Conservation (phyloP, 2,329 filamentous ascomycete genomes). For the Scopulariopsis brevicaulis region DNA sequence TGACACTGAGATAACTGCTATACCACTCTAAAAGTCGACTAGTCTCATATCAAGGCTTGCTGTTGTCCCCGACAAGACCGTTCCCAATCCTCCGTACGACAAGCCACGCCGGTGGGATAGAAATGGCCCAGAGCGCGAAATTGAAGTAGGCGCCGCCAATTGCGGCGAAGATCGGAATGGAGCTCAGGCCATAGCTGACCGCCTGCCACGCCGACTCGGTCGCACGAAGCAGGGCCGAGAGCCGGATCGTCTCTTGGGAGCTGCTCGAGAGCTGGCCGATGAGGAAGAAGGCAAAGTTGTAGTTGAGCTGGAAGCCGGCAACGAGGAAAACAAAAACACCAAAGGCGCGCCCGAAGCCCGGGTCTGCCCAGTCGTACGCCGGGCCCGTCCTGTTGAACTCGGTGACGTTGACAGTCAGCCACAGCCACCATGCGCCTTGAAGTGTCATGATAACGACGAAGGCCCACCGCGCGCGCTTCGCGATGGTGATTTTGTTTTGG, state of each 20-base stretch:
- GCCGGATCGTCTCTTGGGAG: slow-evolving; percentile 54
- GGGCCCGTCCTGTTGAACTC: slow-evolving; percentile 45
- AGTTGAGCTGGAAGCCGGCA: slow-evolving; percentile 60
- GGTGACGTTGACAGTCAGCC: slow-evolving; percentile 55
- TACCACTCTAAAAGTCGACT: background rate
- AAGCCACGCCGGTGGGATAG: slow-evolving; percentile 55
- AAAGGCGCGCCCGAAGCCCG: slow-evolving; percentile 56
- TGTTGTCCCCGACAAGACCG: background rate
- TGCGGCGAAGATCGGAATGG: slow-evolving; percentile 48
- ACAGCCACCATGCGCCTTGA: slow-evolving; percentile 63
- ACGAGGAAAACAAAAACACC: slow-evolving; percentile 57
- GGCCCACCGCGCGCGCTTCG: slow-evolving; percentile 37
- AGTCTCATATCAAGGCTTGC: background rate
- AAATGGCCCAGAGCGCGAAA: slow-evolving; percentile 54
- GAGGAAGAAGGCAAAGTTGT: slow-evolving; percentile 63
- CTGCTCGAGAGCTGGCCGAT: slow-evolving; percentile 52
- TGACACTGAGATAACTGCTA: background rate
- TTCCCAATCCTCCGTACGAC: slow-evolving; percentile 31
- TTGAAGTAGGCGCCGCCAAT: slow-evolving; percentile 61
- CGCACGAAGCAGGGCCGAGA: slow-evolving; percentile 55
- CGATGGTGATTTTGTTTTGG: slow-evolving; percentile 39
- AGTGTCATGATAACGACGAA: slow-evolving; percentile 43
- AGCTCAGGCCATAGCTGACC: slow-evolving; percentile 57
- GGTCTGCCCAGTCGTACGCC: slow-evolving; percentile 52
- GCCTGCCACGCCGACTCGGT: slow-evolving; percentile 66